Percentiles rank a stretch among this genome's conserved stretches.
Conservation (phyloP, 352 stramenopile species). For the Phytophthora constricta region DNA sequence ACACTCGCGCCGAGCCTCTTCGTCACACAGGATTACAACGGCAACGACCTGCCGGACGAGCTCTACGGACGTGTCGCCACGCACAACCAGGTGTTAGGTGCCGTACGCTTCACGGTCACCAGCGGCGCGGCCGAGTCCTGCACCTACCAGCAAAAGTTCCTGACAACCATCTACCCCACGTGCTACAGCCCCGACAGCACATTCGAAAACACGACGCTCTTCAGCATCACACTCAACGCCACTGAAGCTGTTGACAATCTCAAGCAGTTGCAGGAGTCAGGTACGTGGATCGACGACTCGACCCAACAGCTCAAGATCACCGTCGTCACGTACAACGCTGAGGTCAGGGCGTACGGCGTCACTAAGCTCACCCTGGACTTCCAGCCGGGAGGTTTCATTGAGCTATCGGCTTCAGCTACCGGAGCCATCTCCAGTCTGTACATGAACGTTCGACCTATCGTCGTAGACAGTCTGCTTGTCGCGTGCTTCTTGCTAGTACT, state of each 20-base stretch:
- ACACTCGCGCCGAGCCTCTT: conserved; percentile 44
- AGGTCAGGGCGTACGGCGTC: conserved; percentile 31
- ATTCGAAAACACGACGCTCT: conserved; percentile 4
- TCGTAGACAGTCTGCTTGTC: background rate
- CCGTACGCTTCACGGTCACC: conserved; percentile 22
- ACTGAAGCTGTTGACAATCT: conserved; percentile 15
- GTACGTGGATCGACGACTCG: conserved; percentile 27
- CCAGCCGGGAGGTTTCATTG: conserved; percentile 28
- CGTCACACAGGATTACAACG: conserved; percentile 49
- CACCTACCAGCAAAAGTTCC: conserved; percentile 9
- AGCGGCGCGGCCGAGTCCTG: conserved; percentile 8
- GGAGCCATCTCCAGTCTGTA: conserved; percentile 1
- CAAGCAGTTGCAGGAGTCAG: conserved; percentile 10
- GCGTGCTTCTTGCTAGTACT: conserved; percentile 2
- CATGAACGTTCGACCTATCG: background rate
- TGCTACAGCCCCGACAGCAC: conserved; percentile 27
- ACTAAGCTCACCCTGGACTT: conserved; percentile 29
- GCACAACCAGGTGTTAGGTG: conserved; percentile 28
- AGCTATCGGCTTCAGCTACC: conserved; percentile 12
- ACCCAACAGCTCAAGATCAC: conserved; percentile 36
- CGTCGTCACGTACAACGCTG: conserved; percentile 42
- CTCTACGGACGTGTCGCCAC: background rate
- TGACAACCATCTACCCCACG: conserved; percentile 29
- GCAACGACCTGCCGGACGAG: conserved; percentile 11
- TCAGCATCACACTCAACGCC: conserved; percentile 25